Base-by-base conservation (phyloP, 306 rosid genomes). In the Fragaria ananassa region DNA sequence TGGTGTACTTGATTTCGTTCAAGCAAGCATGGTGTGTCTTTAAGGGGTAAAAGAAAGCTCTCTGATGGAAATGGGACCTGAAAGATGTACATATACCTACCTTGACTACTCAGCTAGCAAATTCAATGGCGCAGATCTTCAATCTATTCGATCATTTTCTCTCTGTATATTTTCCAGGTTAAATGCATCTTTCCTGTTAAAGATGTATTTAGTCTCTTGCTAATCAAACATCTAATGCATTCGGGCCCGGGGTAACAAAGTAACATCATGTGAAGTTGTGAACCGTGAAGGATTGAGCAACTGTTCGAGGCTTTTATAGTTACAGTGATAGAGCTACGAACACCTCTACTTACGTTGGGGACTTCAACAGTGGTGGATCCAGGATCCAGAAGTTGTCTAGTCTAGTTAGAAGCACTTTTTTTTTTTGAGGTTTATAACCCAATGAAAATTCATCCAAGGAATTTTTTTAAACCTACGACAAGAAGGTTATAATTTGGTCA, bases 1-100 rank as follows among this genome's bases (percentile, higher is more conserved):
- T 31, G 35, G 35, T 1, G 41, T 6, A 31, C 68, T 62, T 31
- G 21, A 25, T 62, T 29, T 62, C 68, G 34, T 15, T 31, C 4
- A 62, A 31, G 68, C 68, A 62, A 31, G 12, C 68, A 62, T 15
- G 68, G 68, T 31, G 68, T 31, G 68, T 62, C 42, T 14, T 31
- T 31, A 14, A 29, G 68, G 21, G 37, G 10, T 11, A 15, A 60
- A 23, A 25, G 1, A 29, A 62, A 61, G 41, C 39, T 29, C 8
- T 34, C 42, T 34, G 42, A 31, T 62, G 9, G 6, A 14, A 29
- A 62, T 15, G 68, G 21, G 42, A 15, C 21, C 68, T 31, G 68
- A 62, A 62, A 62, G 5, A 31, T 62, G 21, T 31, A 31, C 37
- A 39, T 39, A 31, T 31, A 62, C n/a, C 21, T 14, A 62, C 18